Conservation (phyloP, 176 grass and related monocot species). For the Triticum monococcum region DNA sequence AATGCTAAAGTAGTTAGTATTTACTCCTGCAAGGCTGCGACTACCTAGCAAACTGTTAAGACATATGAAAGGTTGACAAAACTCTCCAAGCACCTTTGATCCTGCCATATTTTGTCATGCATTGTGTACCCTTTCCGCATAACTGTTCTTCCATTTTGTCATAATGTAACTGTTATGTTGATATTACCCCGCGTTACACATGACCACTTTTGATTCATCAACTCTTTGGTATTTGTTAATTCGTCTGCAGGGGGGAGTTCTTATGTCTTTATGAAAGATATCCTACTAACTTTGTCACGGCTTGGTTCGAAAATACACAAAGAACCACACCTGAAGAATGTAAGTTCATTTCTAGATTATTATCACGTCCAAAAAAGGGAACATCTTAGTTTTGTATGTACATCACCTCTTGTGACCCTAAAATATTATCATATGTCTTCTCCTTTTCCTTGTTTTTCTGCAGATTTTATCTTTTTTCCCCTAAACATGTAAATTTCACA, state of each 20-base stretch:
- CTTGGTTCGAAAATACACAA: constrained; percentile 41
- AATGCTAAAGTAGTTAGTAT: background rate
- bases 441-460: background rate
- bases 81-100: background rate
- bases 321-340: constrained; percentile 45
- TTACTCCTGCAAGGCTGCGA: background rate
- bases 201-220: background rate
- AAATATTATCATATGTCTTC: background rate
- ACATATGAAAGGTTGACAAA: constrained; percentile 1
- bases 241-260: constrained; percentile 57
- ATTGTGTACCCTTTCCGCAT: constrained; percentile 14
- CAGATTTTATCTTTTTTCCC: too few relatives aligned
- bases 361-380: background rate
- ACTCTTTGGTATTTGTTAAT: constrained; percentile 2
- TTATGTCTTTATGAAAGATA: constrained; percentile 77
- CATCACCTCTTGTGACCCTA: background rate
- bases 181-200: background rate
- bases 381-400: background rate
- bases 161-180: background rate
- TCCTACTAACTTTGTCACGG: constrained; percentile 68
- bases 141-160: background rate
- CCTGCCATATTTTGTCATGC: background rate
- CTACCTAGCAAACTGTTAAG: constrained; percentile 1
- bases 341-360: constrained; percentile 51
- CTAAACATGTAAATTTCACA: background rate